These are phyloP conservation scores for Aspergillus panamensis DNA, from an alignment of 495 filamentous ascomycete species.

Conservation along the genomic window DNA sequence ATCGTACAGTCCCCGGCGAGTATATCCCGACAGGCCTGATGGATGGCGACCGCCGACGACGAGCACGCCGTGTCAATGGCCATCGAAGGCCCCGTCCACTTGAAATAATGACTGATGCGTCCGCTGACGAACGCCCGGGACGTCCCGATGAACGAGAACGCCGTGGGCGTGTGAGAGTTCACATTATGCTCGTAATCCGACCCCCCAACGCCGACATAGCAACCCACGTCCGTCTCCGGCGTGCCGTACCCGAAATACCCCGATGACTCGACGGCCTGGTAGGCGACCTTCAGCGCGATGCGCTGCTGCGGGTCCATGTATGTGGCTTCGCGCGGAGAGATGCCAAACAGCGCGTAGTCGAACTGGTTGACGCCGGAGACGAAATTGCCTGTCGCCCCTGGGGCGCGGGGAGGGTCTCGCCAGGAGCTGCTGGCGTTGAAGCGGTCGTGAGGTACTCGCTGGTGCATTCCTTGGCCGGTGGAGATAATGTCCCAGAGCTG, in stretches of 20 bases:
- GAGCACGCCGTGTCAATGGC: conserved; percentile 40
- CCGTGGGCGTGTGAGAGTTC: conserved; percentile 26
- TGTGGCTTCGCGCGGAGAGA: conserved; percentile 37
- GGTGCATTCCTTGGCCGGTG: conserved; percentile 18
- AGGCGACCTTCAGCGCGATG: conserved; percentile 39
- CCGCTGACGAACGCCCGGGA: conserved; percentile 29
- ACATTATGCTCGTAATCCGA: conserved; percentile 37
- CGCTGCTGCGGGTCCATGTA: conserved; percentile 50
- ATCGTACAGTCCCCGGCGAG: conserved; percentile 13
- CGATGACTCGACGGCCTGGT: conserved; percentile 41
- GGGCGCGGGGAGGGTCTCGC: too few relatives aligned
- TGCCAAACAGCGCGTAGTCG: conserved; percentile 46
- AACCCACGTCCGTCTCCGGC: conserved; percentile 19
- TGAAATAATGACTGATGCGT: conserved; percentile 35
- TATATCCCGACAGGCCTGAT: conserved; percentile 19
- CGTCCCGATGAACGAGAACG: conserved; percentile 32
- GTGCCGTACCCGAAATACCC: conserved; percentile 22
- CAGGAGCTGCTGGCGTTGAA: conserved; percentile 3
- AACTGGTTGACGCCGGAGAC: conserved; percentile 31
- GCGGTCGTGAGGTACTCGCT: background rate
- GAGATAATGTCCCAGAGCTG: conserved; percentile 40
- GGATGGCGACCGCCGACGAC: conserved; percentile 25
- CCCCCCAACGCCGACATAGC: conserved; percentile 31
- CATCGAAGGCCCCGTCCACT: conserved; percentile 38
- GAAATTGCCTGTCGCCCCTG: conserved; percentile 24